Evolutionary conservation across 2,329 filamentous ascomycete species (phyloP).

Genomic region (Ceratocystis colombiana): DNA sequence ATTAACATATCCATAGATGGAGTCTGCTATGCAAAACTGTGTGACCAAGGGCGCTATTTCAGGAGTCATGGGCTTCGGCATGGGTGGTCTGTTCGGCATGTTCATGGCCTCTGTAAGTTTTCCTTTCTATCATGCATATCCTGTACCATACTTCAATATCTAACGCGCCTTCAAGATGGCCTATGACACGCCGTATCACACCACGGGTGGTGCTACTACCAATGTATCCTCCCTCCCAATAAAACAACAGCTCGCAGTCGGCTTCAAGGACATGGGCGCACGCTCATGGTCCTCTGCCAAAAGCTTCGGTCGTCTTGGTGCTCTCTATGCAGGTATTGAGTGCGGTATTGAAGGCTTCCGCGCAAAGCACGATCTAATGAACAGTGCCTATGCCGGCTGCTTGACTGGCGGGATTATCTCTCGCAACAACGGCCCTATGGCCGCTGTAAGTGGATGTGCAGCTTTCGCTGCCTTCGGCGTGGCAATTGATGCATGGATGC

Average conservation of each 20-base stretch:
- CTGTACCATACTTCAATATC: neutral
- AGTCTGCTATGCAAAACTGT: constrained; percentile 83
- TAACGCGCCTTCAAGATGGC: constrained; percentile 58
- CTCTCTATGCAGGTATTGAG: constrained; percentile 84
- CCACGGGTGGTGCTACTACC: constrained; percentile 34
- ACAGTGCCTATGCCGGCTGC: constrained; percentile 80
- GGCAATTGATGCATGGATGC: constrained; percentile 87
- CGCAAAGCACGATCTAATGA: constrained; percentile 86
- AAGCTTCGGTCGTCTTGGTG: constrained; percentile 91
- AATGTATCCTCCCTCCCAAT: constrained; percentile 59
- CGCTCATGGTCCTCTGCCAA: constrained; percentile 75
- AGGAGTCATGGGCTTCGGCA: constrained; percentile 84
- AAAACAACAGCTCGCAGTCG: constrained; percentile 69
- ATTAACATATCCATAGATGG: constrained; percentile 48
- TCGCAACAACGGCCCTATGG: constrained; percentile 78
- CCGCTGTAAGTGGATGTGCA: constrained; percentile 73
- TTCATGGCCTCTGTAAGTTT: constrained; percentile 89
- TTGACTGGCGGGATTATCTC: constrained; percentile 83
- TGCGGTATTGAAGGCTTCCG: constrained; percentile 88
- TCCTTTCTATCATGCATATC: neutral
- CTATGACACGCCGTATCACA: constrained; percentile 83
- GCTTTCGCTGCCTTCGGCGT: constrained; percentile 90
- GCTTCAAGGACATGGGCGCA: constrained; percentile 90
- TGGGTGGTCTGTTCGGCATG: constrained; percentile 87
- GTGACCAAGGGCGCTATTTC: constrained; percentile 79